Evolutionary conservation across 2,329 filamentous ascomycete species (phyloP).

Genomic region (Esteya vermicola): DNA sequence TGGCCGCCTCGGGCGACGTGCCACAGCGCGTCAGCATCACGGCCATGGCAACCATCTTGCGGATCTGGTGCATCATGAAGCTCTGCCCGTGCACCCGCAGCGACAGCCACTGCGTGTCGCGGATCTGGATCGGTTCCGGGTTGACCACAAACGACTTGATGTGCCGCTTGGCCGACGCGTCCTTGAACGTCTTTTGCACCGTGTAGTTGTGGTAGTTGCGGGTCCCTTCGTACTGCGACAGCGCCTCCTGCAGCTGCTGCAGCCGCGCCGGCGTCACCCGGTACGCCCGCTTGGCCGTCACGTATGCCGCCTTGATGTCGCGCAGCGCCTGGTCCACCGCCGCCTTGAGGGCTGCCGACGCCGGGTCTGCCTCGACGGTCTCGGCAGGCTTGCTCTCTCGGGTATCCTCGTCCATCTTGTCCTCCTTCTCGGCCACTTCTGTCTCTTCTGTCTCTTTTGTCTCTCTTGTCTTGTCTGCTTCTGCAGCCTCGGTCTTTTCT

Average conservation of each 20-base stretch:
- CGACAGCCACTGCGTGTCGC: conserved; percentile 88
- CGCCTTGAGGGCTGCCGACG: conserved; percentile 12
- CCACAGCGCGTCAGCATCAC: conserved; percentile 75
- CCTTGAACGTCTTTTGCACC: conserved; percentile 66
- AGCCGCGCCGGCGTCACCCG: conserved; percentile 62
- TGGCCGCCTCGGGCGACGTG: conserved; percentile 53
- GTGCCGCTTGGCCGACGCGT: conserved; percentile 74
- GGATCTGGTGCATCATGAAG: conserved; percentile 99
- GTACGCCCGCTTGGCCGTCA: conserved; percentile 71
- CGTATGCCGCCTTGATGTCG: conserved; percentile 67
- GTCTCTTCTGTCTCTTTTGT: not conserved
- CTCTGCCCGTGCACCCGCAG: conserved; percentile 94
- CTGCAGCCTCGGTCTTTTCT: conserved; percentile 1
- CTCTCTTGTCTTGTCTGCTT: conserved; percentile 4
- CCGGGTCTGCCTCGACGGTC: not conserved
- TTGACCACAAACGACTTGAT: conserved; percentile 88
- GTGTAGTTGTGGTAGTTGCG: conserved; percentile 97
- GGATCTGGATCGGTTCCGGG: conserved; percentile 63
- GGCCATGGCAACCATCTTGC: conserved; percentile 96
- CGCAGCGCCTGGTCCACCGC: conserved; percentile 51
- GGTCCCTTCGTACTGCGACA: conserved; percentile 69
- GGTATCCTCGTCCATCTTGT: not conserved
- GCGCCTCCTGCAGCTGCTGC: conserved; percentile 57
- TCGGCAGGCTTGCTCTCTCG: conserved; percentile 3
- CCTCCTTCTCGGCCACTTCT: not conserved